Conservation (phyloP, 192 early-diverging fungal genomes). For the Dissophora ornata region DNA sequence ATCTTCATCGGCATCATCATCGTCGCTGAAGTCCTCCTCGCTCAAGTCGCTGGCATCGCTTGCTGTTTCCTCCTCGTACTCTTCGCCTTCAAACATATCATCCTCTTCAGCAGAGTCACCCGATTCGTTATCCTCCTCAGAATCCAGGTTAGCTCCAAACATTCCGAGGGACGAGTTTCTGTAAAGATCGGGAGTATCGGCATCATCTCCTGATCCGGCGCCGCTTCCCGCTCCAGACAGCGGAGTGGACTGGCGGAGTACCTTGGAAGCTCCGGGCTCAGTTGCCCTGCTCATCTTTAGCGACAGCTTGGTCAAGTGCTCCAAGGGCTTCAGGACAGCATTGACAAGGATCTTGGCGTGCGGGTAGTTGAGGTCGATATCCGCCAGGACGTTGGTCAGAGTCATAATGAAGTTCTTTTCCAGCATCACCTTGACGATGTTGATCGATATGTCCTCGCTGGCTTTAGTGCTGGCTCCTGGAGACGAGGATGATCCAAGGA, state of each 20-base stretch:
- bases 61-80: slow-evolving; percentile 76
- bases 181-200: slow-evolving; percentile 86
- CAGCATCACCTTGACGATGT: slow-evolving; percentile 83
- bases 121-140: slow-evolving; percentile 69
- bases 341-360: slow-evolving; percentile 78
- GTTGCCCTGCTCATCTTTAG: slow-evolving; percentile 83
- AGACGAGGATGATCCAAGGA: slow-evolving; percentile 67
- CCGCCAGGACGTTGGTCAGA: slow-evolving; percentile 81
- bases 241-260: slow-evolving; percentile 56
- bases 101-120: slow-evolving; percentile 67
- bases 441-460: slow-evolving; percentile 68
- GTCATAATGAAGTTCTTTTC: slow-evolving; percentile 88
- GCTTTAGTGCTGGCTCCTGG: slow-evolving; percentile 13
- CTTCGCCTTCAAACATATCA: slow-evolving; percentile 75
- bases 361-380: slow-evolving; percentile 94
- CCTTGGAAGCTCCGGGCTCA: slow-evolving; percentile 57
- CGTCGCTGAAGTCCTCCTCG: slow-evolving; percentile 61
- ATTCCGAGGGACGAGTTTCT: slow-evolving; percentile 86
- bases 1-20: slow-evolving; percentile 70
- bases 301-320: slow-evolving; percentile 88
- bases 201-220: slow-evolving; percentile 68
- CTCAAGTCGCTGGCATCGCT: slow-evolving; percentile 72
- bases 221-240: slow-evolving; percentile 46
- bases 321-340: slow-evolving; percentile 87
- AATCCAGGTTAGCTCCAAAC: slow-evolving; percentile 79